Evolutionary conservation across 2,329 filamentous ascomycete genomes (phyloP), one percentile per base, ranked within the genome.

Genomic region (Penicillium psychrosexuale): DNA sequence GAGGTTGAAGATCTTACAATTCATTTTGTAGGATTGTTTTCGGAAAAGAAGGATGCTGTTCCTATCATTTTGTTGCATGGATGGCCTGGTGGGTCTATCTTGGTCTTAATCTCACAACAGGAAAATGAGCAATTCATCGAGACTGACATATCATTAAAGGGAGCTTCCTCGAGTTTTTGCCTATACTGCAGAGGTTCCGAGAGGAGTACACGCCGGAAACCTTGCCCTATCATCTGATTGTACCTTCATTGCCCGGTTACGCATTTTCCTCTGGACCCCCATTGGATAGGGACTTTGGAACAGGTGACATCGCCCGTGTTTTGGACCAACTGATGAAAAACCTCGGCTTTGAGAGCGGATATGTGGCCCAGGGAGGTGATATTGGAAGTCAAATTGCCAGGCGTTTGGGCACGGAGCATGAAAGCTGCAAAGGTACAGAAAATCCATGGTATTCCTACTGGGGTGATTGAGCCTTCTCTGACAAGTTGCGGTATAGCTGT

Each of bases 1-100:
- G 58, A 68, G 0, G 70, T 82, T 47, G 69, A 72, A 11, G 75
- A 79, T 24, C 47, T 77, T 43, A 61, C 66, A 1, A 67, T 81
- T 42, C 79, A 82, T 62, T 82, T 82, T 59, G 64, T 73, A 0
- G 79, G 77, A 2, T 67, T 82, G 0, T 81, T 81, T 57, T 82
- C 78, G 0, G 59, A 72, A 49, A 77, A 73, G 13, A 48, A 67
- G 5, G 71, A 77, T 63, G 80, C 80, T 0, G 70, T 80, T 7
- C 80, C 80, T 0, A 60, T 82, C n/a, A 57, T 75, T 3, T 63
- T 80, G 9, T 66, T 77, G 8, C 79, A 73, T 49, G 70, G 70
- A 24, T 73, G 70, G 66, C 70, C 70, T 17, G 68, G 67, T 65
- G 61, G 5, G 44, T n/a, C 17, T 34, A 37, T 17, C 24, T 30